Base-by-base conservation (phyloP, 2,329 filamentous ascomycete species). In the Fusarium chlamydosporum region DNA sequence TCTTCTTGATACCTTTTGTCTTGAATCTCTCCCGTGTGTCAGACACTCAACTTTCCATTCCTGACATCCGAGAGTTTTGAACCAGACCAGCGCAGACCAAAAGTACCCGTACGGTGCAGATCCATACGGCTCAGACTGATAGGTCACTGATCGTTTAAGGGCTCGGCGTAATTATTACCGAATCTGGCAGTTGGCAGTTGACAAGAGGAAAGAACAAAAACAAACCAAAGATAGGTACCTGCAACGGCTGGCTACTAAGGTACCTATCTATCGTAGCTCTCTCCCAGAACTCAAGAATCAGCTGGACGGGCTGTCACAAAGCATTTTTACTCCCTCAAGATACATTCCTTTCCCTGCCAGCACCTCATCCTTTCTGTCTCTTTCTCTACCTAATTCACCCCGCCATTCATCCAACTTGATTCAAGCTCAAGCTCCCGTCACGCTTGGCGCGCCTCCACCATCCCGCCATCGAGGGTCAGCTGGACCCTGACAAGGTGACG, bases 401-500 rank as follows among this genome's bases (percentile, higher is more conserved):
- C 64, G 54, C 68, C 48, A 71, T 64, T 45, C 26, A 27, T 38
- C n/a, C 23, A 35, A 27, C 33, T 63, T 46, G 50, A 64, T 67
- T 69, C 51, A 55, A 34, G 47, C 47, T 50, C 47, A 50, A 65
- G 31, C 57, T 62, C 41, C 57, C 55, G 56, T 61, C 57, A 70
- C 62, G 41, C 68, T 72, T 71, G 68, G 68, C 57, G 53, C 55
- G 48, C 66, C 61, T 65, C 54, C 56, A 58, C 61, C 34, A 50
- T 54, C 64, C 41, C 52, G 35, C 56, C 53, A 58, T 53, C 43
- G 38, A 59, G 58, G 62, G 65, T 71, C 68, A 71, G 68, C 68
- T 72, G 68, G 64, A 63, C 68, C 67, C 67, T 69, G 64, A 47
- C 38, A 69, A 51, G 56, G 66, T 69, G 66, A 69, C 67, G 66